Evolutionary conservation across 2,329 filamentous ascomycete species (phyloP).

Genomic region (Aspergillus flavus): DNA sequence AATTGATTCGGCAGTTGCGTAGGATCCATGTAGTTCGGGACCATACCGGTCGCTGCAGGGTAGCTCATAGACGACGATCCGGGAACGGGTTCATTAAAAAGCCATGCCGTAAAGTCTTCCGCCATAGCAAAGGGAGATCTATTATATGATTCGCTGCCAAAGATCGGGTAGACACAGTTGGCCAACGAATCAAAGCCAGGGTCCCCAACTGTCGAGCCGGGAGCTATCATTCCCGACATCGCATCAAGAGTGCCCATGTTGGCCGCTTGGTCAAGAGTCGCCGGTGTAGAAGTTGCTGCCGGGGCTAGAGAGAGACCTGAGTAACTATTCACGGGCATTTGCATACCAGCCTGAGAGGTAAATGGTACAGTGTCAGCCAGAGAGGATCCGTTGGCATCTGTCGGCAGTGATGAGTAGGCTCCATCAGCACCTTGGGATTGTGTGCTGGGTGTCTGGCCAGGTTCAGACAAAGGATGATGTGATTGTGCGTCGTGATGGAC

Average conservation of each 20-base stretch:
- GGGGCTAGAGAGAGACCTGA: constrained; percentile 23
- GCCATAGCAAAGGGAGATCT: constrained; percentile 87
- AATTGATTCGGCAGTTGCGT: constrained; percentile 53
- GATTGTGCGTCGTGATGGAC: constrained; percentile 19
- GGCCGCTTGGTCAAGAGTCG: constrained; percentile 29
- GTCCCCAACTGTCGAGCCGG: constrained; percentile 27
- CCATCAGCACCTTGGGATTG: constrained; percentile 16
- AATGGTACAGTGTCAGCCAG: constrained; percentile 23
- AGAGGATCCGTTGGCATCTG: constrained; percentile 21
- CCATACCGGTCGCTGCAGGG: constrained; percentile 41
- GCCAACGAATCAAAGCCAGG: constrained; percentile 40
- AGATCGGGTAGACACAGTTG: constrained; percentile 71
- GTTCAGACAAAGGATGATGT: background rate
- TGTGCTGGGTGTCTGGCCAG: constrained; percentile 14
- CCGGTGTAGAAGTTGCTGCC: constrained; percentile 24
- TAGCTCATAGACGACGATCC: constrained; percentile 57
- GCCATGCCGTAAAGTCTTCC: constrained; percentile 82
- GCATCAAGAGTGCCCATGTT: constrained; percentile 29
- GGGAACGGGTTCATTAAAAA: constrained; percentile 71
- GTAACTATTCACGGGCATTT: constrained; percentile 24
- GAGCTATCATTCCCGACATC: constrained; percentile 28
- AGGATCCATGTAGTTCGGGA: constrained; percentile 44
- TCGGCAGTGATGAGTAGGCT: constrained; percentile 20
- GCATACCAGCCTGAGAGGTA: constrained; percentile 17
- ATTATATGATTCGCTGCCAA: constrained; percentile 79